Conservation (phyloP, 139 green algal species). For the Raphidocelis subcapitata region DNA sequence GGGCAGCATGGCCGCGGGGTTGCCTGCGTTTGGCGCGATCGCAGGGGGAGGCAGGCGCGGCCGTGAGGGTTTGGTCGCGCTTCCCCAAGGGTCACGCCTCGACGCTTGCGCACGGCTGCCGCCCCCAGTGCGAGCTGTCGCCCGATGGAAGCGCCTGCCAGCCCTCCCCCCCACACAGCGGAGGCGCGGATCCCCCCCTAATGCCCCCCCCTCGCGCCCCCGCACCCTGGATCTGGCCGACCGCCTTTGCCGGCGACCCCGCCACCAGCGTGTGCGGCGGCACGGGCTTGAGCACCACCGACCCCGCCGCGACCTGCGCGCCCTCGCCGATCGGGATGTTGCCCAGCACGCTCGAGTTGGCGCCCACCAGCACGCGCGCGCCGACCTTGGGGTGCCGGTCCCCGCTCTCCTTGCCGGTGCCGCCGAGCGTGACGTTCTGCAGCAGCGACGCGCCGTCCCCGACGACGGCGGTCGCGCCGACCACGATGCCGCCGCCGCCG, state of each 20-base stretch:
- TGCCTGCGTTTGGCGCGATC: no score
- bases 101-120: no score
- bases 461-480: slow-evolving; percentile 90
- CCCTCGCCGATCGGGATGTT: slow-evolving; percentile 94
- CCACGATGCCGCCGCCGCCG: slow-evolving; percentile 91
- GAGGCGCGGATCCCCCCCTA: not conserved
- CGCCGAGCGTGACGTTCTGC: slow-evolving; percentile 90
- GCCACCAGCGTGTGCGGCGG: slow-evolving; percentile 81
- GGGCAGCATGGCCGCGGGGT: no score
- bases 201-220: not conserved
- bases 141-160: no score
- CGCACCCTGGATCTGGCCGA: slow-evolving; percentile 65
- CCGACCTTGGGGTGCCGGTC: slow-evolving; percentile 85
- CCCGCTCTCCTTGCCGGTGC: slow-evolving; percentile 93
- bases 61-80: no score
- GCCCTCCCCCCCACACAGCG: not conserved
- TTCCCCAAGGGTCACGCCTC: no score
- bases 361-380: slow-evolving; percentile 90
- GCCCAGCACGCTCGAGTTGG: slow-evolving; percentile 83
- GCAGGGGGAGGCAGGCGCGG: no score
- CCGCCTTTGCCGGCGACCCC: slow-evolving; percentile 78
- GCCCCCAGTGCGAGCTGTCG: no score
- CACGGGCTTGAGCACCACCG: slow-evolving; percentile 90
- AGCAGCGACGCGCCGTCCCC: slow-evolving; percentile 87
- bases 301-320: slow-evolving; percentile 76